A percentile compares a stretch with the other conserved stretches of the same genome.
These are phyloP conservation scores for Tolypocladium tropicale DNA, from an alignment of 2,329 filamentous ascomycete genomes.

Conservation along the genomic window DNA sequence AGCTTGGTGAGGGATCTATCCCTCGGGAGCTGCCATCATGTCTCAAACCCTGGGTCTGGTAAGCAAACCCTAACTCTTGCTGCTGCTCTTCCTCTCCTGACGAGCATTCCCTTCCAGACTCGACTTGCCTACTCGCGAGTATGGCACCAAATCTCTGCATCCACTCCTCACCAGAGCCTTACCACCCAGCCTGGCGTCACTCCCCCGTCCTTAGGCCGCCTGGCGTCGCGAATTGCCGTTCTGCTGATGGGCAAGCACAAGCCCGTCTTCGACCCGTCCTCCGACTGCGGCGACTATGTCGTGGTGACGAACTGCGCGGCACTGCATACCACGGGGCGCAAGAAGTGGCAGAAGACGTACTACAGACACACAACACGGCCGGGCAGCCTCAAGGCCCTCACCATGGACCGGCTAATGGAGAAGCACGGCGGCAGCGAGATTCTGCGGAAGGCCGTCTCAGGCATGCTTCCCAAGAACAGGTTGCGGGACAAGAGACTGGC, in stretches of 20 bases:
- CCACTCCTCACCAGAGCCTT: constrained; percentile 50
- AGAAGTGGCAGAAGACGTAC: constrained; percentile 90
- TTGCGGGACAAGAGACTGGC: constrained; percentile 79
- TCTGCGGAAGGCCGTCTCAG: constrained; percentile 80
- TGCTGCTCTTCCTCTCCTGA: neutral
- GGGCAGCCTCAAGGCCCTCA: constrained; percentile 76
- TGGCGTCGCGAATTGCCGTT: constrained; percentile 78
- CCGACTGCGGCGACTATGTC: constrained; percentile 98
- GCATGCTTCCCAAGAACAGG: constrained; percentile 97
- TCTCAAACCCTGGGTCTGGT: constrained; percentile 72
- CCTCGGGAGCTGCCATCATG: constrained; percentile 39
- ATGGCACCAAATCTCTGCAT: constrained; percentile 83
- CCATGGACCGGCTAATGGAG: constrained; percentile 88
- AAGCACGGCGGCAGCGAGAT: constrained; percentile 93
- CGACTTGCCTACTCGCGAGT: constrained; percentile 90
- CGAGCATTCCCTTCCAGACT: constrained; percentile 47
- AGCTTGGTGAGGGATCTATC: constrained; percentile 8
- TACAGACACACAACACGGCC: constrained; percentile 90
- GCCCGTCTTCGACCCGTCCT: constrained; percentile 92
- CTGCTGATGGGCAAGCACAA: constrained; percentile 98
- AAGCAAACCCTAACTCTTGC: constrained; percentile 14
- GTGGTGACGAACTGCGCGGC: constrained; percentile 85
- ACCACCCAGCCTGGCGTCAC: constrained; percentile 47
- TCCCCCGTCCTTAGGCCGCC: constrained; percentile 74
- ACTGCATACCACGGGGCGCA: constrained; percentile 81